A percentile compares a stretch with the other conserved stretches of the same genome.
These are phyloP conservation scores for Yarrowia bubula DNA, from an alignment of 805 yeast species.

Conservation along the genomic window DNA sequence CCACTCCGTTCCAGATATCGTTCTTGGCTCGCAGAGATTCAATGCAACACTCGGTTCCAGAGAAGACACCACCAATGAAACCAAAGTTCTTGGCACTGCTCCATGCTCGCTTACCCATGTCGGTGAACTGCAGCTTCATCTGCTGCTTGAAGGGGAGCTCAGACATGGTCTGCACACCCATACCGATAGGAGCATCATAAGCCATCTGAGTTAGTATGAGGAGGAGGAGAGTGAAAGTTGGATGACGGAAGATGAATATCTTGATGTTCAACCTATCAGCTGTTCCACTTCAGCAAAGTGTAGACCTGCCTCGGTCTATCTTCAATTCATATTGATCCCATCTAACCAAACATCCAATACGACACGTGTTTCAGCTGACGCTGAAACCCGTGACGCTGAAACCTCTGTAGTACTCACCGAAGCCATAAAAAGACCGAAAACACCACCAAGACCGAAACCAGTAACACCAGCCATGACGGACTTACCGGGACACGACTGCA, in stretches of 20 bases:
- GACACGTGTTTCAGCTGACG: too few species aligned
- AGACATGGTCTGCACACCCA: conserved; percentile 55
- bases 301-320: neutral
- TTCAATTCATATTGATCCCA: neutral
- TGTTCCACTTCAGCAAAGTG: too few species aligned
- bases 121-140: conserved; percentile 83
- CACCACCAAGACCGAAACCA: conserved; percentile 93
- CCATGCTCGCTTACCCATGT: conserved; percentile 88
- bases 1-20: conserved; percentile 86
- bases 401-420: conserved; percentile 34
- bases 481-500: conserved; percentile 94
- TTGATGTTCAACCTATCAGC: too few species aligned
- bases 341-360: neutral
- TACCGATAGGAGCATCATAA: conserved; percentile 73
- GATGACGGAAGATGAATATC: too few species aligned
- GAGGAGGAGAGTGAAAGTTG: neutral
- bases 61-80: conserved; percentile 81
- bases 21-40: conserved; percentile 85
- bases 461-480: conserved; percentile 87
- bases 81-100: conserved; percentile 93
- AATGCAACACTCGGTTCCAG: conserved; percentile 88
- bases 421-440: conserved; percentile 88
- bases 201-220: conserved; percentile 49
- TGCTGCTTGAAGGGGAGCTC: conserved; percentile 91
- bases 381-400: too few species aligned